A percentile compares a stretch with the other conserved stretches of the same genome.
Evolutionary conservation across 78 protist genomes (phyloP).

Genomic region (Dictyostelium purpureum): DNA sequence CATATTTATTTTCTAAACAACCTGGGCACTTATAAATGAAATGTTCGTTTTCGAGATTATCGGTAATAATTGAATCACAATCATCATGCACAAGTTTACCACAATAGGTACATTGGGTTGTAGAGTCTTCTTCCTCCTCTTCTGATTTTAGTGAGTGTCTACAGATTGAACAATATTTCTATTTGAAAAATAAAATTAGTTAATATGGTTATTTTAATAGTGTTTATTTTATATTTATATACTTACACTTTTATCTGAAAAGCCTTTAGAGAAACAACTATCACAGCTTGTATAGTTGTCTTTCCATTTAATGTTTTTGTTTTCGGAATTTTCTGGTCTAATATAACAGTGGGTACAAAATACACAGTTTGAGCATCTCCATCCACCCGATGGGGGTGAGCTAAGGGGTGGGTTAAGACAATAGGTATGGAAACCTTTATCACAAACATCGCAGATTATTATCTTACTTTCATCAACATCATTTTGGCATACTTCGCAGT

Average conservation of each 20-base stretch:
- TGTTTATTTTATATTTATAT: not conserved
- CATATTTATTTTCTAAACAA: not conserved
- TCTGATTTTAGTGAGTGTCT: not conserved
- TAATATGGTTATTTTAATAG: not conserved
- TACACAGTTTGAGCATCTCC: slow-evolving; percentile 66
- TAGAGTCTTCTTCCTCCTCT: slow-evolving; percentile 6
- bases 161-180: slow-evolving; percentile 53
- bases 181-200: not conserved
- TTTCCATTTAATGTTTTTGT: slow-evolving; percentile 9
- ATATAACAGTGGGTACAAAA: slow-evolving; percentile 64
- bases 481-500: slow-evolving; percentile 77
- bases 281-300: slow-evolving; percentile 44
- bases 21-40: slow-evolving; percentile 25
- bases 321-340: not conserved
- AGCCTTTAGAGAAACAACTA: not conserved
- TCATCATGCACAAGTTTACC: slow-evolving; percentile 25
- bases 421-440: slow-evolving; percentile 75
- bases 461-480: slow-evolving; percentile 50
- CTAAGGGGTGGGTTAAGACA: slow-evolving; percentile 63
- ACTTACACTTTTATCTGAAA: slow-evolving; percentile 21
- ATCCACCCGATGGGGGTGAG: slow-evolving; percentile 58
- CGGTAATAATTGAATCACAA: slow-evolving; percentile 46
- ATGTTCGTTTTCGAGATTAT: not conserved
- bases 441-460: slow-evolving; percentile 80
- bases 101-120: slow-evolving; percentile 30